Base-by-base conservation (phyloP, 2,329 filamentous ascomycete genomes). In the Trichoderma sp. region DNA sequence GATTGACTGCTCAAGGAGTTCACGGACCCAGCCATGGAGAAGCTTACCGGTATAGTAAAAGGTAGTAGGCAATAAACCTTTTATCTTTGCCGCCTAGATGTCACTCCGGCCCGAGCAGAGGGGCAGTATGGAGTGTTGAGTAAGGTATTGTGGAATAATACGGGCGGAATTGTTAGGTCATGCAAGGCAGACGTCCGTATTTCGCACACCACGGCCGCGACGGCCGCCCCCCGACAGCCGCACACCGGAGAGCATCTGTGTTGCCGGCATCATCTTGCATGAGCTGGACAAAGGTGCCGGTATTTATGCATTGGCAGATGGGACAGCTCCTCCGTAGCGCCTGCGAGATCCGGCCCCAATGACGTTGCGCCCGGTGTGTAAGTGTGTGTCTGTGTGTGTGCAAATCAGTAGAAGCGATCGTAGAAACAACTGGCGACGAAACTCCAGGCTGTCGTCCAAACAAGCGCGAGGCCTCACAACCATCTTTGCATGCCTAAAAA, bases 401-500 rank as follows among this genome's bases (percentile, higher is more conserved):
- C 11, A 53, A 21, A 24, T 11, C 5, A 0, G 47, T 53, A 14
- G n/a, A 21, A 36, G 7, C 34, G 24, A n/a, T n/a, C 39, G 39
- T n/a, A 36, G 43, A 51, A 53, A 3, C 47, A 53, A 24, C 47
- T 1, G 47, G 47, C 47, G 39, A 43, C 39, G 7, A 9, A 24
- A 21, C 47, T 21, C 9, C 21, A 24, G 47, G n/a, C 47, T 24
- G 47, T 21, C 57, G 57, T n/a, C 57, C 18, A 34, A 60, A 34
- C 57, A 60, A 60, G 28, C 57, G 57, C n/a, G 57, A 60, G 57
- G 57, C 57, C 57, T 60, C 57, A 60, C 57, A 60, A 60, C 63
- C 63, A 21, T 53, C 21, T 53, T 53, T 24, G n/a, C n/a, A 21
- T 51, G 47, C 47, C 26, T 5, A 65, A 58, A 30, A 18, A 36